Base-by-base conservation (phyloP, 1,284 basidiomycete species). In the Irpex sp. region DNA sequence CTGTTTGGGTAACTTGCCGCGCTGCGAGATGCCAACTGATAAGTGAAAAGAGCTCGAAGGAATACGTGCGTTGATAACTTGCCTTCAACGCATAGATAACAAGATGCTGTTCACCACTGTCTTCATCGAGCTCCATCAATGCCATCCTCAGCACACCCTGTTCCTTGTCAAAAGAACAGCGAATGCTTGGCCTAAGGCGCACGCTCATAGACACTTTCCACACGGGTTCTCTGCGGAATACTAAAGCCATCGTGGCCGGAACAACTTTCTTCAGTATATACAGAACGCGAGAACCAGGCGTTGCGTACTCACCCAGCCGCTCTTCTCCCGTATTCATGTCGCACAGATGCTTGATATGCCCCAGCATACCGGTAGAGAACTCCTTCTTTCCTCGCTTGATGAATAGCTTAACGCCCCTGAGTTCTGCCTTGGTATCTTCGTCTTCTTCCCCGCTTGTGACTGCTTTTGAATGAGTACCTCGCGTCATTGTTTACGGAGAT, bases 141-240 rank as follows among this genome's bases (percentile, higher is more conserved):
- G 83, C 76, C 3, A 89, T 70, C 21, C 85, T 82, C 50, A 88
- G 72, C 8, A 82, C 77, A 60, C 78, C 78, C 64, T 88, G 86
- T 51, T 81, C 78, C 33, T 76, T 72, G 64, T 87, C 83, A 68
- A 79, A 87, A 19, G 81, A 78, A 65, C 84, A 87, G 33, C 83
- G 80, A 43, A 88, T 77, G 4, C 80, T 71, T 5, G 83, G 76
- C 39, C 76, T 74, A 57, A 89, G 69, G 17, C 81, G 80, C 39
- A 86, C 76, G 69, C 88, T 88, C 84, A 89, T 85, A 1, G 85
- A 83, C 2, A 88, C 83, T 68, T 89, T 83, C 77, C 84, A 83
- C 36, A 89, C 72, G 0, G 85, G 85, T 66, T 88, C 87, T 4
- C 87, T 83, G 15, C 87, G 83, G 74, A 89, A 88, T 11, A 88